These are phyloP conservation scores for Grifola frondosa DNA, from an alignment of 1,284 basidiomycete species.

Conservation along the genomic window DNA sequence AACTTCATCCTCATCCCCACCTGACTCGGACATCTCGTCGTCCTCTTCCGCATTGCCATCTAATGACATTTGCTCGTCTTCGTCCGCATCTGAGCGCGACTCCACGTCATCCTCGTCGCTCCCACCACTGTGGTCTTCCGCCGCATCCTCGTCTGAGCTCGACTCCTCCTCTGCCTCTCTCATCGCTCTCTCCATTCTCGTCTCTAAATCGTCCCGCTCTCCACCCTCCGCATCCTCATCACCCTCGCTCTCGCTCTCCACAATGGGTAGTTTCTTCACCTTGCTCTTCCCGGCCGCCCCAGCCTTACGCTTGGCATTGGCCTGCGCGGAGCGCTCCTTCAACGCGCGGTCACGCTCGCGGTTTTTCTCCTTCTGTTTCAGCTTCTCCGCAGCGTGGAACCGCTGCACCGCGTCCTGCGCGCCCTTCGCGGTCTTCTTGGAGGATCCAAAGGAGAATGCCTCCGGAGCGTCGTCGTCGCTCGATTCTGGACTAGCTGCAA, in stretches of 20 bases:
- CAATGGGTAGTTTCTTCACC: slow-evolving; percentile 6
- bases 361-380: slow-evolving; percentile 33
- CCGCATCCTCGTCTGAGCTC: slow-evolving; percentile 4
- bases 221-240: slow-evolving; percentile 10
- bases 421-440: slow-evolving; percentile 28
- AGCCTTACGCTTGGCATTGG: slow-evolving; percentile 18
- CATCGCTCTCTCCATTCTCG: slow-evolving; percentile 36
- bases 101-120: slow-evolving; percentile 3
- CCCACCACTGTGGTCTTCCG: slow-evolving; percentile 2
- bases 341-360: slow-evolving; percentile 26
- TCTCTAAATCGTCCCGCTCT: slow-evolving; percentile 22
- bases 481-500: not conserved
- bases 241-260: slow-evolving; percentile 4
- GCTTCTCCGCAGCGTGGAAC: slow-evolving; percentile 28
- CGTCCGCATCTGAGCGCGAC: slow-evolving; percentile 3
- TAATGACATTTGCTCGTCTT: slow-evolving; percentile 9
- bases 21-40: not conserved
- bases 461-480: slow-evolving; percentile 32
- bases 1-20: slow-evolving; percentile 1
- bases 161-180: slow-evolving; percentile 30
- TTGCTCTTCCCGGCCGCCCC: slow-evolving; percentile 11
- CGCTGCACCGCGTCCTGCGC: slow-evolving; percentile 23
- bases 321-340: slow-evolving; percentile 28
- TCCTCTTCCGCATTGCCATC: slow-evolving; percentile 9
- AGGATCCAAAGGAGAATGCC: slow-evolving; percentile 30